Base-by-base conservation (phyloP, 2,329 filamentous ascomycete species). In the Neofusicoccum umdonicola region DNA sequence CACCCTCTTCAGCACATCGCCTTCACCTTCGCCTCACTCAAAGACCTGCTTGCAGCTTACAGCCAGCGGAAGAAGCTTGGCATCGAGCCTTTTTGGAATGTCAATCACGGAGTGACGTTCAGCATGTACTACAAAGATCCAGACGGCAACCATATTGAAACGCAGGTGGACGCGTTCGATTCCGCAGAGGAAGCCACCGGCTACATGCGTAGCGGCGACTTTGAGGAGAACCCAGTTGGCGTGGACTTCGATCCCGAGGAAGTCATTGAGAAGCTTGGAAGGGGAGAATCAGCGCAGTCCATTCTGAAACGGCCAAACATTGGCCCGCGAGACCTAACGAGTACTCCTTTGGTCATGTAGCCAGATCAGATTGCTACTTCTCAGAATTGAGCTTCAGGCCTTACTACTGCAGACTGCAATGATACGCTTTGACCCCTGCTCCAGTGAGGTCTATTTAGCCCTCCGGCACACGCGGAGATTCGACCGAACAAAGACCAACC, bases 111-210 rank as follows among this genome's bases (percentile, higher is more conserved):
- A 3, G 73, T 76, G 1, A 83, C 79, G 1, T 80, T 75, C 0
- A 79, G 76, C 67, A 78, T 84, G 44, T 84, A 84, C 69, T 84
- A 84, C 68, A 65, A 67, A 7, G 82, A 84, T 69, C 82, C 81
- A 4, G 81, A 84, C 68, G 79, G 81, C 12, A 84, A 83, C 69
- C 67, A 72, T 67, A 61, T 84, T 35, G 83, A 84, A 72, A 78
- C 75, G 3, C 81, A 83, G 68, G 78, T 82, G 64, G 80, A 78
- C 56, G 37, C 5, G 7, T 44, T 81, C 60, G 74, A 76, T 4
- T 75, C 71, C 0, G 64, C 64, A 1, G 73, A 75, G 17, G 80
- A 80, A 27, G 76, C 79, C 0, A 76, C 67, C 0, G 71, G 65
- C 5, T 83, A 75, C 67, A 81, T 85, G 80, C 54, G 13, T 22